Base-by-base conservation (phyloP, 306 rosid species). In the Erythrophleum fordii region DNA sequence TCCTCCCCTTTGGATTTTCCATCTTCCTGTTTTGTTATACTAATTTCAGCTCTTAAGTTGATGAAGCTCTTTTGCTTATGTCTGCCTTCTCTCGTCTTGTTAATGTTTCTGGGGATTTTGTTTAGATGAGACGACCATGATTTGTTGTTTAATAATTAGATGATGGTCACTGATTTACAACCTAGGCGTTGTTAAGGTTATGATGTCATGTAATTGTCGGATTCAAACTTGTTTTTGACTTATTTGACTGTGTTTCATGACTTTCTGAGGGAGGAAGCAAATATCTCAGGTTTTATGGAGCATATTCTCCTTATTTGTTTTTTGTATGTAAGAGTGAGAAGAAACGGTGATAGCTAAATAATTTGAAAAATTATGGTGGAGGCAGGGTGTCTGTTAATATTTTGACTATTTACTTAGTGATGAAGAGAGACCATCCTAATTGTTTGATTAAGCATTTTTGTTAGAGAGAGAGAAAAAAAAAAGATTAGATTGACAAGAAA, bases 231-330 rank as follows among this genome's bases (percentile, higher is more conserved):
- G 69, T 29, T 31, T 65, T 4, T 46, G 35, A 80, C 42, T 61
- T 28, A 31, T 72, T 48, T 41, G 26, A 49, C 22, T 45, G 1
- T 48, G 77, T 37, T 80, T 80, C 69, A 34, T 34, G 37, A 69
- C 5, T 49, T 64, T 16, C 69, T 16, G 2, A 8, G 0, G 42
- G 70, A 64, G 25, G 26, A 64, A 64, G 25, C 46, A 17, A 64
- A 64, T 64, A 31, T 64, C 23, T 64, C 23, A 13, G 67, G 58
- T 5, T 41, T 31, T 26, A 1, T 71, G 26, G 62, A 9, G 44
- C 59, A 69, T 22, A 23, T 37, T 48, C 41, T 45, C 3, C 51
- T 3, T 71, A 3, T 58, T 35, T 42, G 11, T 59, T 28, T n/a
- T 66, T 18, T 10, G 20, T 37, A 18, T 53, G 11, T 11, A n/a